A percentile compares a stretch with the other conserved stretches of the same genome.
phyloP scores from a whole-genome alignment of 164 flowering plant genomes.

The Santalum album region DNA sequence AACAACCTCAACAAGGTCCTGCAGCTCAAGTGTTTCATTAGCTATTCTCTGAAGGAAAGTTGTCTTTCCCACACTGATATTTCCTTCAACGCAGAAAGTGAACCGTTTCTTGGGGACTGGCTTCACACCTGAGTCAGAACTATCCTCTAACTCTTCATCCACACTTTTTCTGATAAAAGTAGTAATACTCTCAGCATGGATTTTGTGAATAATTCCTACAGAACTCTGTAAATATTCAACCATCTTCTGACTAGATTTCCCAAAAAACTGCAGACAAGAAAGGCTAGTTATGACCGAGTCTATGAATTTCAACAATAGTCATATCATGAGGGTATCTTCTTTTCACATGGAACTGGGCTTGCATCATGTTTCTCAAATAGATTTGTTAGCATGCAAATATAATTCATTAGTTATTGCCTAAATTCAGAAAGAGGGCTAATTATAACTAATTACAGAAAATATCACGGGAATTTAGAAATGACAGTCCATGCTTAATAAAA shows the following conservation, averaged over 20 bases:
- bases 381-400: no score
- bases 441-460: no score
- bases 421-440: no score
- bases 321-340: no score
- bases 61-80: slow-evolving; percentile 95
- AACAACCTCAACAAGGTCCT: slow-evolving; percentile 90
- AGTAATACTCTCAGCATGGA: slow-evolving; percentile 95
- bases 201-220: slow-evolving; percentile 84
- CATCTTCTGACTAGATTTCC: slow-evolving; percentile 75
- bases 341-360: no score
- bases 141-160: slow-evolving; percentile 69
- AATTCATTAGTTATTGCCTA: no score
- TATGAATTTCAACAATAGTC: neutral
- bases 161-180: slow-evolving; percentile 72
- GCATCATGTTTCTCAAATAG: no score
- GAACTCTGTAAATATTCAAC: slow-evolving; percentile 81
- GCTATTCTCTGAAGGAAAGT: slow-evolving; percentile 96
- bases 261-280: slow-evolving; percentile 53
- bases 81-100: slow-evolving; percentile 96
- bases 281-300: neutral
- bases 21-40: slow-evolving; percentile 90
- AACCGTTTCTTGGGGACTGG: slow-evolving; percentile 45
- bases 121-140: slow-evolving; percentile 30
- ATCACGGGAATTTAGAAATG: no score
- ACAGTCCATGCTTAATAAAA: no score